Percentiles rank a stretch among this genome's conserved stretches.
Conservation (phyloP, 306 rosid genomes). For the Glycyrrhiza uralensis region DNA sequence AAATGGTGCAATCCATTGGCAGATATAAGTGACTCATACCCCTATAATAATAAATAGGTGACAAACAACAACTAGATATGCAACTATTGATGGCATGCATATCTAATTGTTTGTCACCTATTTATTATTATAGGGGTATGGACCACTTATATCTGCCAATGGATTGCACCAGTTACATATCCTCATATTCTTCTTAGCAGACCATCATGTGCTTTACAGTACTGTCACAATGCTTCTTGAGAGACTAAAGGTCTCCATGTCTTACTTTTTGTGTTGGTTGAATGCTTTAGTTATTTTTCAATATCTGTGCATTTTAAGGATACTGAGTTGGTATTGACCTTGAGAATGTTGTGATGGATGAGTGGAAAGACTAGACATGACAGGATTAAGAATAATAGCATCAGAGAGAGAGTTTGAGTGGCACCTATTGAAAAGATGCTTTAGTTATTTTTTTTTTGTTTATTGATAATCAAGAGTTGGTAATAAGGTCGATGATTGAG, state of each 20-base stretch:
- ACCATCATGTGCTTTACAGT: conserved; percentile 80
- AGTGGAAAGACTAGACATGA: too few relatives aligned
- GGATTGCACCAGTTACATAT: conserved; percentile 96
- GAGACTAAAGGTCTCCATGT: conserved; percentile 69
- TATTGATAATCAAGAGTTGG: neutral
- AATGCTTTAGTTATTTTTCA: neutral
- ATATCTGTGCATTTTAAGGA: neutral
- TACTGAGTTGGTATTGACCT: neutral
- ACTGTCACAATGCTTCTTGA: conserved; percentile 96
- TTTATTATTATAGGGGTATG: conserved; percentile 51
- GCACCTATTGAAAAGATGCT: too few relatives aligned
- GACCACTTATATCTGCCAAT: conserved; percentile 62
- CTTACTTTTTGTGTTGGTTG: neutral
- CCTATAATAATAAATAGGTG: conserved; percentile 53
- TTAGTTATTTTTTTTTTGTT: too few relatives aligned
- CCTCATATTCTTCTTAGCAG: conserved; percentile 90
- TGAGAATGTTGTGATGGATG: too few relatives aligned
- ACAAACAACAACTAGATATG: conserved; percentile 15
- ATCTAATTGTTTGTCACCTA: conserved; percentile 25
- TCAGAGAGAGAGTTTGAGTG: too few relatives aligned
- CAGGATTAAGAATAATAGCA: too few relatives aligned
- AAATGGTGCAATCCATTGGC: conserved; percentile 81
- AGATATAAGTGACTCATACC: conserved; percentile 64
- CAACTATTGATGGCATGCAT: neutral
- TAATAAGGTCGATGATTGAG: conserved; percentile 1